Conservation (phyloP, 1,284 basidiomycete genomes). For the Earliella scabrosa region DNA sequence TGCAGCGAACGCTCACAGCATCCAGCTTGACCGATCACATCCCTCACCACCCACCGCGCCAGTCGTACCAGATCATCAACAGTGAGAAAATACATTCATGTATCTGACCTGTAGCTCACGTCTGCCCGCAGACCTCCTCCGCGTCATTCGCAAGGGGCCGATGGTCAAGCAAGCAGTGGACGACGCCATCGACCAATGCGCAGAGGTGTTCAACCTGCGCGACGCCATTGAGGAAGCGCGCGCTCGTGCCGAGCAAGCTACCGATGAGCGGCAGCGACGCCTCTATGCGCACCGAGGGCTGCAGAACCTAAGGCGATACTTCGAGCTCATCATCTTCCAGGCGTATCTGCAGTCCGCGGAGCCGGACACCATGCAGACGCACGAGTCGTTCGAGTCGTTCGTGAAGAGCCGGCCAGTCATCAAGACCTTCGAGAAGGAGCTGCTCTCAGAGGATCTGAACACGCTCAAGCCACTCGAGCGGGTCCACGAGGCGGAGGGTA, state of each 20-base stretch:
- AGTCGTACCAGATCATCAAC: constrained; percentile 77
- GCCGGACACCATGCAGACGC: constrained; percentile 80
- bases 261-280: constrained; percentile 72
- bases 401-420: constrained; percentile 91
- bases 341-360: constrained; percentile 89
- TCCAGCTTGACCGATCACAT: constrained; percentile 37
- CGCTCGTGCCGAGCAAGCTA: constrained; percentile 74
- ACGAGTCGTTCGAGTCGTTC: constrained; percentile 81
- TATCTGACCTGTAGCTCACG: background rate
- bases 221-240: constrained; percentile 90
- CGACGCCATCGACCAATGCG: constrained; percentile 89
- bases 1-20: constrained; percentile 43
- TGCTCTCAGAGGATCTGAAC: constrained; percentile 78
- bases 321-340: constrained; percentile 92
- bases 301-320: constrained; percentile 86
- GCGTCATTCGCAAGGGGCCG: constrained; percentile 91
- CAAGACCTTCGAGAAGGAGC: constrained; percentile 93
- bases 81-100: constrained; percentile 49
- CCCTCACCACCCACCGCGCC: constrained; percentile 31
- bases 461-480: constrained; percentile 88
- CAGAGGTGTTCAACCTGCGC: constrained; percentile 83
- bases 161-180: constrained; percentile 91
- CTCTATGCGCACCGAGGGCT: constrained; percentile 76
- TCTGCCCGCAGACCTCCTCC: constrained; percentile 71
- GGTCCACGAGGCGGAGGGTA: constrained; percentile 71